phyloP scores from a whole-genome alignment of 73 alveolate species.

The Paramecium biaurelia region DNA sequence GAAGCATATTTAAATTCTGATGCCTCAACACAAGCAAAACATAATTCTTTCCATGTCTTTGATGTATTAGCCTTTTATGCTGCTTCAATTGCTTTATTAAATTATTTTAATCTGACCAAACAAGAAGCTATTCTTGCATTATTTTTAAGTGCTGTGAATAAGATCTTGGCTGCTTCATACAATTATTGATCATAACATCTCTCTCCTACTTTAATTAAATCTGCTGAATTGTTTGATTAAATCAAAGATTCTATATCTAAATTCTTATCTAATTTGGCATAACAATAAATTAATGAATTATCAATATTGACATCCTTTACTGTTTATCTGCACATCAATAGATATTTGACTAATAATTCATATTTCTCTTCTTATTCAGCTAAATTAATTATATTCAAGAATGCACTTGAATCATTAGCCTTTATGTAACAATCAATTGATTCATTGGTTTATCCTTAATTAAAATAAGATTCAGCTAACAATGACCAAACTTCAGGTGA shows the following conservation, averaged over 20 bases:
- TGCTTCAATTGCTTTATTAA: constrained; percentile 96
- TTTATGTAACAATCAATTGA: constrained; percentile 94
- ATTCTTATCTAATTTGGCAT: constrained; percentile 87
- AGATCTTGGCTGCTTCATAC: constrained; percentile 96
- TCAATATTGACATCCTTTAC: constrained; percentile 91
- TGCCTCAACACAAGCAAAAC: constrained; percentile 97
- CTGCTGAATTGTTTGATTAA: constrained; percentile 89
- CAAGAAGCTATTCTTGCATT: constrained; percentile 94
- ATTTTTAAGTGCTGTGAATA: constrained; percentile 89
- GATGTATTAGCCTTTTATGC: constrained; percentile 97
- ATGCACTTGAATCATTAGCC: constrained; percentile 91
- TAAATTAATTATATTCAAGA: constrained; percentile 81
- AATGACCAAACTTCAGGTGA: constrained; percentile 96
- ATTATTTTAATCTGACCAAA: constrained; percentile 90
- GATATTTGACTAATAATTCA: constrained; percentile 87
- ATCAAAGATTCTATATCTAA: constrained; percentile 94
- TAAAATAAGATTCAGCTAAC: constrained; percentile 97
- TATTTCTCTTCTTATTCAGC: constrained; percentile 89
- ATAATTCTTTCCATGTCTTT: constrained; percentile 98
- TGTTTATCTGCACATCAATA: constrained; percentile 88
- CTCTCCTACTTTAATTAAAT: constrained; percentile 92
- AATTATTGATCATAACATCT: constrained; percentile 93
- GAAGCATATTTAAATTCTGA: constrained; percentile 97
- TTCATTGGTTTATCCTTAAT: constrained; percentile 80
- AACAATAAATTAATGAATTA: constrained; percentile 87